Base-by-base conservation (phyloP, 2,329 filamentous ascomycete species). In the Ceratocystiopsis minuta region DNA sequence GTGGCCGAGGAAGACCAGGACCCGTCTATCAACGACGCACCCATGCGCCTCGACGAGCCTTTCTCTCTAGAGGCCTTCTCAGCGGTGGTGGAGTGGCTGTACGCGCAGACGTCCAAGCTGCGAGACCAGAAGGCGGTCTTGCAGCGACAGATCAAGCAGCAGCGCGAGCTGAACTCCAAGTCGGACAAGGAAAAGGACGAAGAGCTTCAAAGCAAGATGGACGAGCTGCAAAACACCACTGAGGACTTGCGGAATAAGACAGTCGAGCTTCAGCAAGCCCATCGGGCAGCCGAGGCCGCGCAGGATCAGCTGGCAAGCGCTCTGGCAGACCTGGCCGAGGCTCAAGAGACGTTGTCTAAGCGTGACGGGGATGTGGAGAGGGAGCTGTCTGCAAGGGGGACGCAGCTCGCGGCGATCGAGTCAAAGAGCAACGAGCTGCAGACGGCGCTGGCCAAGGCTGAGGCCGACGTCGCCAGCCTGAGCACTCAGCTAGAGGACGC, bases 101-200 rank as follows among this genome's bases (percentile, higher is more conserved):
- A 86, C 54, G 67, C 69, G 35, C 80, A 84, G 45, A 73, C 84
- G n/a, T 80, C 78, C 16, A 73, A 73, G 16, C 65, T 95, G 33
- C 78, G 83, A 47, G 83, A 94, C 51, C 87, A 96, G 55, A 92
- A 94, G 56, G 75, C 76, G 39, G 87, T 94, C 17, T 68, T 96
- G 10, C 80, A 88, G 53, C 76, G 86, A 36, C 87, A 96, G 57
- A 88, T 95, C 53, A 88, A 93, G 61, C 87, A 96, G 56, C 88
- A 96, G 60, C 80, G 87, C 45, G 85, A 93, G 54, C 70, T 95
- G 44, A 93, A 93, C 60, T 86, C 70, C 62, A 87, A 87, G 54
- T 86, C 84, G 1, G 85, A 93, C 49, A 67, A 72, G 16, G 70
- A 78, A 46, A 75, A 78, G 53, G 78, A 80, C 50, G 68, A 69